Conservation (phyloP, 768 basidiomycete genomes). For the Suillus plorans region DNA sequence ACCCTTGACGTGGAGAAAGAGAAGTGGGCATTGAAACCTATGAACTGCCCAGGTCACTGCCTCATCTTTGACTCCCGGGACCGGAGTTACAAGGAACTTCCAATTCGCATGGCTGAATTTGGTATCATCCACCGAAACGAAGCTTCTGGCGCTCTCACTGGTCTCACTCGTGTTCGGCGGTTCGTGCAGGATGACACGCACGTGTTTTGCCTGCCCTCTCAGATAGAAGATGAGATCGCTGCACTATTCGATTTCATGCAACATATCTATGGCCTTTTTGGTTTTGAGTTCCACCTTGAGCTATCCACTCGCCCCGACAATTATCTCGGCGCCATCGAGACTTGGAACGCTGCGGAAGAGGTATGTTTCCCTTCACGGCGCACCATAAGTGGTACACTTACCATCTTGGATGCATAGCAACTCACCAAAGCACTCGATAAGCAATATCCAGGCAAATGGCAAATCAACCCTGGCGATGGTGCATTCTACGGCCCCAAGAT, state of each 20-base stretch:
- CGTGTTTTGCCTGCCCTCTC: conserved; percentile 95
- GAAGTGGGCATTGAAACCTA: conserved; percentile 93
- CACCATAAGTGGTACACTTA: conserved; percentile 1
- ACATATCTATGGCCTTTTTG: conserved; percentile 89
- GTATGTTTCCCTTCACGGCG: conserved; percentile 39
- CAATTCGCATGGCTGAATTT: conserved; percentile 97
- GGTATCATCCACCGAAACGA: conserved; percentile 97
- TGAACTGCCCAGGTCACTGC: conserved; percentile 99
- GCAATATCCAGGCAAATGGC: conserved; percentile 87
- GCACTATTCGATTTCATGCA: conserved; percentile 94
- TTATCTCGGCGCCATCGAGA: conserved; percentile 82
- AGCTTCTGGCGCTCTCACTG: conserved; percentile 90
- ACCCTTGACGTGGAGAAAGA: conserved; percentile 93
- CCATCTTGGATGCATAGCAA: conserved; percentile 52
- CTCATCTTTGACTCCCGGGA: conserved; percentile 94
- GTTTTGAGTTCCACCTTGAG: conserved; percentile 91
- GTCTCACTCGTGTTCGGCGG: conserved; percentile 87
- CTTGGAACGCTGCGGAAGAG: conserved; percentile 87
- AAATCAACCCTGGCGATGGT: conserved; percentile 92
- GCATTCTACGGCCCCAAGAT: conserved; percentile 99
- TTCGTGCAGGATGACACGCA: conserved; percentile 99
- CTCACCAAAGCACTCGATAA: conserved; percentile 80
- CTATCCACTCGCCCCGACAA: conserved; percentile 97
- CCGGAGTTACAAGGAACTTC: conserved; percentile 92
- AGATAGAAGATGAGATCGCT: conserved; percentile 85